phyloP scores from a whole-genome alignment of 2,329 filamentous ascomycete species.

The Alternaria alternata region DNA sequence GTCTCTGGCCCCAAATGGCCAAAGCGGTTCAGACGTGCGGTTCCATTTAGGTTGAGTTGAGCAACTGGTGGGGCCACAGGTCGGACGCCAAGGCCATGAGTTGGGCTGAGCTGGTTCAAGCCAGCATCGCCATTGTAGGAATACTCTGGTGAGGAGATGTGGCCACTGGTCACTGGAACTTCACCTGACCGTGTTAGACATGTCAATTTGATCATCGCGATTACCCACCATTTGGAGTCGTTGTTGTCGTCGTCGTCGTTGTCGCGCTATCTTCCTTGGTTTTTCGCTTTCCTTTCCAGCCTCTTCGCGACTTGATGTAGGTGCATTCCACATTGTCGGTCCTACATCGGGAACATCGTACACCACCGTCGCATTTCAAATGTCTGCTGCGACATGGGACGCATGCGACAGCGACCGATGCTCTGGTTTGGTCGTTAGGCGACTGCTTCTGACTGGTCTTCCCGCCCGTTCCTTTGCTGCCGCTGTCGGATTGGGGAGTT shows the following conservation, averaged over 20 bases:
- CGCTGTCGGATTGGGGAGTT: constrained; percentile 40
- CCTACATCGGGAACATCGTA: constrained; percentile 59
- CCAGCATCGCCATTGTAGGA: constrained; percentile 38
- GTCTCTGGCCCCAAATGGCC: constrained; percentile 40
- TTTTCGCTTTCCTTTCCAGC: constrained; percentile 57
- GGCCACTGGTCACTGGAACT: constrained; percentile 28
- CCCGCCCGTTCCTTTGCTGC: constrained; percentile 25
- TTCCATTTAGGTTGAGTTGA: constrained; percentile 46
- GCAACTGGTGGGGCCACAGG: constrained; percentile 29
- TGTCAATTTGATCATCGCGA: not conserved
- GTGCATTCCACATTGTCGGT: constrained; percentile 57
- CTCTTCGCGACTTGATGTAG: constrained; percentile 62
- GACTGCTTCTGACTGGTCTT: constrained; percentile 32
- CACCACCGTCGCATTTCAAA: constrained; percentile 62
- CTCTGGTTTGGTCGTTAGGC: constrained; percentile 32
- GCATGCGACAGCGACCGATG: constrained; percentile 57
- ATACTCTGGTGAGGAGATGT: constrained; percentile 43
- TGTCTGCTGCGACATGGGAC: constrained; percentile 62
- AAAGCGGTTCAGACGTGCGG: constrained; percentile 40
- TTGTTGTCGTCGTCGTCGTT: constrained; percentile 10
- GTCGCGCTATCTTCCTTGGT: constrained; percentile 44
- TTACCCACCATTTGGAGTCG: constrained; percentile 33
- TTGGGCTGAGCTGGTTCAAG: constrained; percentile 36
- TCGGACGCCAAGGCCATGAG: constrained; percentile 30
- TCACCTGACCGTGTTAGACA: constrained; percentile 20